phyloP scores from a whole-genome alignment of 2,329 filamentous ascomycete genomes.

The Diaporthe helianthi region DNA sequence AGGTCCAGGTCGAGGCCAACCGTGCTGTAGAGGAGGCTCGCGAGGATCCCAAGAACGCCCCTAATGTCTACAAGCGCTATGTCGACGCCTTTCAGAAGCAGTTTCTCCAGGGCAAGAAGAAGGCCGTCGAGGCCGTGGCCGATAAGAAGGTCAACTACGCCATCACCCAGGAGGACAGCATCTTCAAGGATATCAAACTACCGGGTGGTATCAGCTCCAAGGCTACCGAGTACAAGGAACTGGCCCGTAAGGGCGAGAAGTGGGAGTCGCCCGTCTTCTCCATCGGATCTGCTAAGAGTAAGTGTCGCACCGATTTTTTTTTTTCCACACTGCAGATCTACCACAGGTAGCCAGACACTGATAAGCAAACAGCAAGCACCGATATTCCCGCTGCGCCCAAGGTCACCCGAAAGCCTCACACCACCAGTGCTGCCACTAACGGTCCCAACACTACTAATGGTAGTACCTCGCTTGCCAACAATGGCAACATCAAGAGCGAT shows the following conservation, averaged over 20 bases:
- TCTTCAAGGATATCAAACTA: conserved; percentile 85
- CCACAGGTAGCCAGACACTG: neutral
- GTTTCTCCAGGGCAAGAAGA: conserved; percentile 77
- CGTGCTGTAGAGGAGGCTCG: conserved; percentile 71
- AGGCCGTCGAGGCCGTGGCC: conserved; percentile 67
- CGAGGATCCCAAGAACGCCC: conserved; percentile 73
- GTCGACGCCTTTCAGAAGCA: conserved; percentile 76
- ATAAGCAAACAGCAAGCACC: conserved; percentile 56
- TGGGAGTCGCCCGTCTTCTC: conserved; percentile 97
- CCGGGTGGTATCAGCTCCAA: conserved; percentile 91
- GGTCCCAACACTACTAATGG: conserved; percentile 33
- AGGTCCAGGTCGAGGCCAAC: conserved; percentile 84
- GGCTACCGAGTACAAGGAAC: conserved; percentile 90
- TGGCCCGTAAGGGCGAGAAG: conserved; percentile 85
- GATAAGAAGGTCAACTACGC: conserved; percentile 82
- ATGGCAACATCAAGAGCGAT: conserved; percentile 36
- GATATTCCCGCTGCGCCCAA: conserved; percentile 70
- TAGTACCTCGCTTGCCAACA: conserved; percentile 36
- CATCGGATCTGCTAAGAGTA: conserved; percentile 74
- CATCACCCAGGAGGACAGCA: conserved; percentile 86
- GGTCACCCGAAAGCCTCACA: conserved; percentile 56
- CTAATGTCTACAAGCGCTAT: conserved; percentile 90
- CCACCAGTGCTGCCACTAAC: conserved; percentile 24
- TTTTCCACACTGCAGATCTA: neutral
- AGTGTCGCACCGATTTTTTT: neutral